Base-by-base conservation (phyloP, 495 filamentous ascomycete genomes). In the Hyaloscypha hepaticicola region DNA sequence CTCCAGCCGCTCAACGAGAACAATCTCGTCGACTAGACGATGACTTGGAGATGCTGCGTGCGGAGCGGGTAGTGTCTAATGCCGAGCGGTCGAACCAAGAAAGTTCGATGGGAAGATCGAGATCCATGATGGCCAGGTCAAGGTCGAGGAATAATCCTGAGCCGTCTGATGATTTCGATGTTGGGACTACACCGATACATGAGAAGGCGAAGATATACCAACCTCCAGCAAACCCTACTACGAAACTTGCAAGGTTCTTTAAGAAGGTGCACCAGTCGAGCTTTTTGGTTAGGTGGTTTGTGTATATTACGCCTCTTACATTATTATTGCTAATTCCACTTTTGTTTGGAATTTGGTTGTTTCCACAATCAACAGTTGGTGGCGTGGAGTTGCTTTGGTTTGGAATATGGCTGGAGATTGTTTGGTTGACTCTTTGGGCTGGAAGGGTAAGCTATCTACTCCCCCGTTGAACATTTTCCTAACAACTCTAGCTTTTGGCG, bases 371-470 rank as follows among this genome's bases (percentile, higher is more conserved):
- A 3, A 87, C 78, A 22, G 87, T 91, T 8, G 94, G 93, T 2
- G 92, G 87, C 34, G 91, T 97, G 2, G 61, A 83, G 65, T 72
- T 97, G 61, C 77, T 92, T 56, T 98, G 94, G 94, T 97, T 98
- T 66, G 88, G 90, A 50, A 90, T 97, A 55, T 98, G 94, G 94
- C 80, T 98, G 53, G 90, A 96, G 73, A 88, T 96, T 26, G 85
- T 97, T 50, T 98, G 94, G 94, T 77, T 96, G 49, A 91, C 92
- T 2, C 79, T 97, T 0, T 98, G 95, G 95, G 89, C 86, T 27
- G 88, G 88, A 60, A 78, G 88, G 66, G 85, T 87, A 77, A 70
- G 79, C 79, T 21, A 6, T 3, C 38, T 16, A 19, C 4, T 11
- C 38, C 19, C 38, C 16, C 38, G 14, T n/a, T 14, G 21, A 57